Percentiles rank a stretch among this genome's conserved stretches.
These are phyloP conservation scores for Phytophthora pini DNA, from an alignment of 352 stramenopile species.

Conservation along the genomic window DNA sequence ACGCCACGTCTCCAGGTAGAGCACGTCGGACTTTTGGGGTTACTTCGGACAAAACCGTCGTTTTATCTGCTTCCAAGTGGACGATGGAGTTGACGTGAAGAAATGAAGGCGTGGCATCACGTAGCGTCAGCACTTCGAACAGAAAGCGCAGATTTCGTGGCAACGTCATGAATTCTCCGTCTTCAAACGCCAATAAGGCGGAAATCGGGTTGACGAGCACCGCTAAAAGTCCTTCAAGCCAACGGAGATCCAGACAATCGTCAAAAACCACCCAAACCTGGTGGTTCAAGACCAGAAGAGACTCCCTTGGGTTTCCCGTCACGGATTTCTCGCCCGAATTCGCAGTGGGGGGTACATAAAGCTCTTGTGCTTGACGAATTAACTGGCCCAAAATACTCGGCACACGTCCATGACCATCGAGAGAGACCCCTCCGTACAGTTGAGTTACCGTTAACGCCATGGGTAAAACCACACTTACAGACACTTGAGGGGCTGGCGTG, in stretches of 20 bases:
- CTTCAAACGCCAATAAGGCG: slow-evolving; percentile 36
- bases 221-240: slow-evolving; percentile 48
- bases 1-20: not conserved
- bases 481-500: not conserved
- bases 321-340: no score
- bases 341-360: slow-evolving; percentile 3
- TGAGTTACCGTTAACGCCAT: slow-evolving; percentile 51
- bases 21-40: not conserved
- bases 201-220: slow-evolving; percentile 22
- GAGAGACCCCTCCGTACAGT: slow-evolving; percentile 49
- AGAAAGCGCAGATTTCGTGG: slow-evolving; percentile 69
- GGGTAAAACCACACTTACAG: slow-evolving; percentile 41
- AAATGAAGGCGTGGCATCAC: slow-evolving; percentile 42
- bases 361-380: slow-evolving; percentile 42
- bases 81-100: slow-evolving; percentile 42
- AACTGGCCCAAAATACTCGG: slow-evolving; percentile 47
- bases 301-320: not conserved
- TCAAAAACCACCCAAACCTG: slow-evolving; percentile 60
- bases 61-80: slow-evolving; percentile 10
- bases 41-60: no score
- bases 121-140: slow-evolving; percentile 59
- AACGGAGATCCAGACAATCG: slow-evolving; percentile 40
- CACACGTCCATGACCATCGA: slow-evolving; percentile 41
- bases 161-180: slow-evolving; percentile 64
- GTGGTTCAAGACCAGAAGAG: slow-evolving; percentile 15